Base-by-base conservation (phyloP, 306 rosid species). In the Dalbergia cultrata region DNA sequence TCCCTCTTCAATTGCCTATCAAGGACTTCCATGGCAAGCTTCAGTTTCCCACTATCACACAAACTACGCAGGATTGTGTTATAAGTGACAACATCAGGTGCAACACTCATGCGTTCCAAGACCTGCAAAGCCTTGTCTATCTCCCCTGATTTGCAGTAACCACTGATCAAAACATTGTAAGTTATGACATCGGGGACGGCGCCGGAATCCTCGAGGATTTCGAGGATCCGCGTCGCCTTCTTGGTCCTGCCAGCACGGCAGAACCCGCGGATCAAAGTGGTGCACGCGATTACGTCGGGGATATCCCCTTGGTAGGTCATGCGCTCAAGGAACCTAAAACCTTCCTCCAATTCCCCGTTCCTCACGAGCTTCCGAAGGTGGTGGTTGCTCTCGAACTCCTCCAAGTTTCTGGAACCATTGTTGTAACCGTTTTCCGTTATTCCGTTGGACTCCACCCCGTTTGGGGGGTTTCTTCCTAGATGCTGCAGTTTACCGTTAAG, bases 11-110 rank as follows among this genome's bases (percentile, higher is more conserved):
- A 16, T 75, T 92, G 94, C 80, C 87, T 67, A 21, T 93, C 94
- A 72, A 93, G 97, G 80, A 96, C 98, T 72, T 88, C 92, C 99
- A 96, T 93, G 0, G 98, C 99, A 58, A 92, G 90, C 84, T 86
- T 88, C 91, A 96, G 44, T 50, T 89, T 92, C 76, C 98, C 97
- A 63, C 88, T 58, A 64, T 86, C 93, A 88, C 99, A 96, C 78
- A 95, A 86, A 34, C 89, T 81, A 14, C 98, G 93, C 88, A 93
- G 77, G 58, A 96, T 91, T 0, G 97, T 96, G 68, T 90, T 93
- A 52, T 91, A 96, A 0, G 99, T 93, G 56, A 96, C 93, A 78
- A 96, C 97, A 84, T 96, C 98, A 0, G 98, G 97, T 11, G 90
- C 88, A 74, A 92, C 92, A 18, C 92, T 90, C 99, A 93, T 96